Evolutionary conservation across 805 yeast species (phyloP).

Genomic region (Yamadazyma nakazawae): DNA sequence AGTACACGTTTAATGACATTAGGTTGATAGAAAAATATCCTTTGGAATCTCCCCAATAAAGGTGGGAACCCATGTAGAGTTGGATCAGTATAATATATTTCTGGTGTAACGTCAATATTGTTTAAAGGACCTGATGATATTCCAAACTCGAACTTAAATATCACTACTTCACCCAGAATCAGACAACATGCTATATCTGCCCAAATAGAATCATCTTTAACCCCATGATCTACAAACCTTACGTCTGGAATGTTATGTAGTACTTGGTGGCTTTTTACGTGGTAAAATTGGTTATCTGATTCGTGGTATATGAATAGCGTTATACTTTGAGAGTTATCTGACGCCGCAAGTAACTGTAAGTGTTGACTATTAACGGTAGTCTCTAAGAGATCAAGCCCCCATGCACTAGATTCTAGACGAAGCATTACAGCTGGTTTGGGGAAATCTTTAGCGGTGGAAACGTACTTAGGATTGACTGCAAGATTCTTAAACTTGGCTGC

Average conservation of each 20-base stretch:
- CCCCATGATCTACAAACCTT: constrained; percentile 28
- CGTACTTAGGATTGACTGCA: background rate
- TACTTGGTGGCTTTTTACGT: constrained; percentile 39
- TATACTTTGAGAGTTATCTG: constrained; percentile 53
- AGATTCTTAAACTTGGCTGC: constrained; percentile 7
- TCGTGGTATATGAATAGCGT: constrained; percentile 36
- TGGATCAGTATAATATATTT: constrained; percentile 25
- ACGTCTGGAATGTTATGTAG: constrained; percentile 57
- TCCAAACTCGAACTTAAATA: constrained; percentile 33
- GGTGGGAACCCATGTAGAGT: constrained; percentile 23
- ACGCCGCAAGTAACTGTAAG: constrained; percentile 38
- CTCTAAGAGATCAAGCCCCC: constrained; percentile 57
- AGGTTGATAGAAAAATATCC: constrained; percentile 25
- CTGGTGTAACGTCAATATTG: constrained; percentile 7
- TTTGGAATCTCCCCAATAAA: constrained; percentile 14
- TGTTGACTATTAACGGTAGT: constrained; percentile 15
- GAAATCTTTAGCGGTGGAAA: background rate
- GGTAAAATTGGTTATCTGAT: constrained; percentile 24
- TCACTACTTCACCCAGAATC: constrained; percentile 45
- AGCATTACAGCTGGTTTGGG: constrained; percentile 15
- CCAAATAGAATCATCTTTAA: constrained; percentile 17
- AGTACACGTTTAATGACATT: constrained; percentile 29
- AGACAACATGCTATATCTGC: constrained; percentile 37
- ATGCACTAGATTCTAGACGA: constrained; percentile 45
- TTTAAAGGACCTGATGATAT: constrained; percentile 24